phyloP scores from a whole-genome alignment of 2,329 filamentous ascomycete genomes.

The Chaetothyriales sp. region DNA sequence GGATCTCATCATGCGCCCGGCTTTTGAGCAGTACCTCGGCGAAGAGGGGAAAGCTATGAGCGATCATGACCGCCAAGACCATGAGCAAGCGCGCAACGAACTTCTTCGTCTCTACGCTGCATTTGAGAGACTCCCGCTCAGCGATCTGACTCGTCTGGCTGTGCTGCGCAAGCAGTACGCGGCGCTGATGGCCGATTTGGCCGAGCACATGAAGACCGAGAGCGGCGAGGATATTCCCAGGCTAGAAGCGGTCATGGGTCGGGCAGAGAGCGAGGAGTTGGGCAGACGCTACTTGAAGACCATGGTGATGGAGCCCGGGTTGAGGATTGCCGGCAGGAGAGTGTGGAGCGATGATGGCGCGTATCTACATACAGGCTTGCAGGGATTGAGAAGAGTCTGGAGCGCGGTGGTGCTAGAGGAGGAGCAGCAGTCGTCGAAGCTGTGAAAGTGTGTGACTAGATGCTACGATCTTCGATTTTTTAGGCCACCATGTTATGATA shows the following conservation, averaged over 20 bases:
- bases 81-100: slow-evolving; percentile 6
- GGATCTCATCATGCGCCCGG: slow-evolving; percentile 15
- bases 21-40: slow-evolving; percentile 11
- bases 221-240: slow-evolving; percentile 12
- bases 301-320: slow-evolving; percentile 9
- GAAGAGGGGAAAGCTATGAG: slow-evolving; percentile 8
- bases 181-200: slow-evolving; percentile 8
- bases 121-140: background rate
- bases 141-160: background rate
- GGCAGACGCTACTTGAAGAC: slow-evolving; percentile 11
- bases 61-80: slow-evolving; percentile 14
- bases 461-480: no score
- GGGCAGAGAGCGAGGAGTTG: slow-evolving; percentile 6
- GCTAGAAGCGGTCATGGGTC: slow-evolving; percentile 7
- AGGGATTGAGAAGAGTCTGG: background rate
- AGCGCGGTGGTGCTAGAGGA: background rate
- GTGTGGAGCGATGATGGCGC: slow-evolving; percentile 9
- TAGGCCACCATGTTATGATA: no score
- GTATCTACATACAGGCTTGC: slow-evolving; percentile 3
- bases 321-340: slow-evolving; percentile 4
- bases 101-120: slow-evolving; percentile 3
- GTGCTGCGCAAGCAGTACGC: slow-evolving; percentile 1
- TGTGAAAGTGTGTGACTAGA: background rate
- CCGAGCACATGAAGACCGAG: slow-evolving; percentile 13
- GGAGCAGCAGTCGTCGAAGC: background rate